Conservation (phyloP, 164 flowering plant genomes). For the Dillenia turbinata region DNA sequence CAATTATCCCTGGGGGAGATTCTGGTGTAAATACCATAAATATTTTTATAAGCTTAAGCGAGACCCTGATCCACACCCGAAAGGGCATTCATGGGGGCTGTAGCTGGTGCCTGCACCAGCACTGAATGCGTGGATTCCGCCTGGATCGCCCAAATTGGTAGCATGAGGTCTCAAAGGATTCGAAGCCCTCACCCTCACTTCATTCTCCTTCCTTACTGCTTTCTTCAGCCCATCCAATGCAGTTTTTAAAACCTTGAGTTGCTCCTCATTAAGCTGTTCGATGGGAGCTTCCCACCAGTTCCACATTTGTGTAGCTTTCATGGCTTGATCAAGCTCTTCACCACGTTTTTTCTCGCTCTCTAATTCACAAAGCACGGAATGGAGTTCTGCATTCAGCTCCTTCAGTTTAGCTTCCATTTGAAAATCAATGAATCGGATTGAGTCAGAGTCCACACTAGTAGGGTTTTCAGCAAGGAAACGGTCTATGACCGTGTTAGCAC, state of each 20-base stretch:
- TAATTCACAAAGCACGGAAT: not conserved
- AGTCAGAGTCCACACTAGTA: not conserved
- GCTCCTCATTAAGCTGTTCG: not conserved
- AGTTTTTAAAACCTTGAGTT: not conserved
- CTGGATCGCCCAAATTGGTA: too few relatives aligned
- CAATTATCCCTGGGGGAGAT: too few relatives aligned
- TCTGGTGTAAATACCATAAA: too few relatives aligned
- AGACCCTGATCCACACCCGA: too few relatives aligned
- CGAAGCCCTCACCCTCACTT: not conserved
- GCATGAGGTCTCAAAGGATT: not conserved
- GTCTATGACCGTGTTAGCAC: constrained; percentile 1
- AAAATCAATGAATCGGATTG: not conserved
- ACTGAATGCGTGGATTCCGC: too few relatives aligned
- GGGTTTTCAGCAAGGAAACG: constrained; percentile 3
- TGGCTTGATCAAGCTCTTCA: not conserved
- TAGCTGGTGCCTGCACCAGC: too few relatives aligned
- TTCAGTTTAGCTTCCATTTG: not conserved
- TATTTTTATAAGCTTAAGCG: too few relatives aligned
- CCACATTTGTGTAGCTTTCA: not conserved
- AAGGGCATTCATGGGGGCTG: too few relatives aligned
- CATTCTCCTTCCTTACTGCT: not conserved
- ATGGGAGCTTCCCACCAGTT: constrained; percentile 9
- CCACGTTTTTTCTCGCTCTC: constrained; percentile 3
- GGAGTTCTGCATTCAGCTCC: constrained; percentile 2
- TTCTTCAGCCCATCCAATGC: constrained; percentile 1